phyloP scores from a whole-genome alignment of 345 rosid genomes.

The Arabis alpina region DNA sequence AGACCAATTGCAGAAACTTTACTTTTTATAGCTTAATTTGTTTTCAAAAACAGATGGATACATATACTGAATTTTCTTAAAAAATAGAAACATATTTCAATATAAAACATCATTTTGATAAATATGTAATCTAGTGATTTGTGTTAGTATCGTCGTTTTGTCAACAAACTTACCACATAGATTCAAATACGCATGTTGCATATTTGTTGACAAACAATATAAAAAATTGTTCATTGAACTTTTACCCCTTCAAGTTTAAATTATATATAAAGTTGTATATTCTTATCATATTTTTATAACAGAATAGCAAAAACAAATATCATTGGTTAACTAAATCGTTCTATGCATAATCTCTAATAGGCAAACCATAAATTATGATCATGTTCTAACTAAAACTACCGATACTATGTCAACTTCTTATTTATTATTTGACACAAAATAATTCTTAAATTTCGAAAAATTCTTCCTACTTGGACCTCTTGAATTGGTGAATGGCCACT shows the following conservation, averaged over 20 bases:
- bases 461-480: conserved; percentile 30
- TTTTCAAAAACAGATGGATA: background rate
- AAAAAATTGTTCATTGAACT: background rate
- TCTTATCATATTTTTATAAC: background rate
- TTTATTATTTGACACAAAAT: too few species aligned
- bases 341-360: conserved; percentile 1
- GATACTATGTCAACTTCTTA: background rate
- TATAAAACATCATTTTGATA: too few species aligned
- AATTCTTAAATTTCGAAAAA: background rate
- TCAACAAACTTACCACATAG: too few species aligned
- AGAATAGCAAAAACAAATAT: background rate
- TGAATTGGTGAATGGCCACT: conserved; percentile 39
- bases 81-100: too few species aligned
- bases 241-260: background rate
- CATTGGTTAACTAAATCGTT: background rate
- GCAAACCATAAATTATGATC: background rate
- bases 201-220: background rate
- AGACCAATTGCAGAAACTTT: background rate
- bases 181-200: too few species aligned
- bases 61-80: background rate
- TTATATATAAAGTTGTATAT: background rate
- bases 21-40: background rate
- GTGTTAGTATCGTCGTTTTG: too few species aligned
- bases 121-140: too few species aligned
- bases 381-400: background rate